Conservation (phyloP, 2,329 filamentous ascomycete species). For the Fusarium transvaalense region DNA sequence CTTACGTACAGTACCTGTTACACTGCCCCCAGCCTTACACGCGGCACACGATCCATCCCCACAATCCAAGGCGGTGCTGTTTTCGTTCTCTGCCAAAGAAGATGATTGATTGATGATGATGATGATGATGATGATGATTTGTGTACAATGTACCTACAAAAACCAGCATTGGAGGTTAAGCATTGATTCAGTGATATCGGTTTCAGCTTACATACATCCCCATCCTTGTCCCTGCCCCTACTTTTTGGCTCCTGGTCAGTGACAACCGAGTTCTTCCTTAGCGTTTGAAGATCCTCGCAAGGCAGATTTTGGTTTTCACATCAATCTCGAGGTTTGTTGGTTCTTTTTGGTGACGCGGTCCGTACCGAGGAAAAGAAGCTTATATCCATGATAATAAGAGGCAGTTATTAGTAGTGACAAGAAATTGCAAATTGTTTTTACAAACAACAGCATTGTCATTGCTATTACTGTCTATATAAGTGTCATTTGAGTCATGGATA, state of each 20-base stretch:
- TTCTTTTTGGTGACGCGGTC: slow-evolving; percentile 19
- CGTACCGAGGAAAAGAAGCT: slow-evolving; percentile 27
- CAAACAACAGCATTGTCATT: neutral
- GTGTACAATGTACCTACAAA: neutral
- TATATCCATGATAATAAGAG: slow-evolving; percentile 10
- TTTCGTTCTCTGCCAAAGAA: slow-evolving; percentile 5
- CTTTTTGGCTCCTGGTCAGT: slow-evolving; percentile 11
- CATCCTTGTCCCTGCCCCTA: neutral
- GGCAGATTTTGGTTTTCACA: slow-evolving; percentile 19
- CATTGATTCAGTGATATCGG: slow-evolving; percentile 41
- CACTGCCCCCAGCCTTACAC: slow-evolving; percentile 48
- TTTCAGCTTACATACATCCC: slow-evolving; percentile 36
- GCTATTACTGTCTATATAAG: neutral
- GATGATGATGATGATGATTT: slow-evolving; percentile 19
- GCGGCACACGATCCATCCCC: slow-evolving; percentile 46
- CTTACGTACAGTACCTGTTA: slow-evolving; percentile 15
- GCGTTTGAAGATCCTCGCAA: slow-evolving; percentile 37
- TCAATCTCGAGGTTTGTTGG: neutral
- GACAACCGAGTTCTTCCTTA: slow-evolving; percentile 24
- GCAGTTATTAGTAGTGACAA: neutral
- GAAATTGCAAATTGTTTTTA: neutral
- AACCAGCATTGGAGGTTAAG: neutral
- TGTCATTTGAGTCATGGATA: neutral
- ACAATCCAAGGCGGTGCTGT: slow-evolving; percentile 44
- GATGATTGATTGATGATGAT: neutral